Conservation (phyloP, 1,284 basidiomycete species). For the Marasmius oreades region DNA sequence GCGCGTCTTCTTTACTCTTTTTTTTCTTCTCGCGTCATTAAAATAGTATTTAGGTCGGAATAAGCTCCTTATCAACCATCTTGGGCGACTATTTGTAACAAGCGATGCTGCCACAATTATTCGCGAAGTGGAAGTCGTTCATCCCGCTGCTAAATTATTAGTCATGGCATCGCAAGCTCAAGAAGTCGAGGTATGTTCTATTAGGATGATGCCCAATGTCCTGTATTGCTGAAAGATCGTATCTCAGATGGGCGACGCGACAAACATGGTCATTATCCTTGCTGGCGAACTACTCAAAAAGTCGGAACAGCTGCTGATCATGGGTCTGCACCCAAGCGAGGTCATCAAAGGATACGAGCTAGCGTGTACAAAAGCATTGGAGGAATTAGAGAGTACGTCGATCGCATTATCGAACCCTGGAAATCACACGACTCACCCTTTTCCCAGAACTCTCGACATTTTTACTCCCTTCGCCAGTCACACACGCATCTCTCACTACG, state of each 20-base stretch:
- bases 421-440: constrained; percentile 14
- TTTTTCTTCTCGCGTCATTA: constrained; percentile 9
- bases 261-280: constrained; percentile 93
- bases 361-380: constrained; percentile 81
- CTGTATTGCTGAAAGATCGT: constrained; percentile 6
- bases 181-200: constrained; percentile 76
- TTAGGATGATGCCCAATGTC: constrained; percentile 1
- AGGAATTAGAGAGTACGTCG: constrained; percentile 86
- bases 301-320: constrained; percentile 88
- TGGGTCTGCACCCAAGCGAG: constrained; percentile 96
- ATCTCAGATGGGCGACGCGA: constrained; percentile 90
- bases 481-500: constrained; percentile 69
- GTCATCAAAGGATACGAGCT: constrained; percentile 95
- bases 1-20: constrained; percentile 41
- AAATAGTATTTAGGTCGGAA: constrained; percentile 65
- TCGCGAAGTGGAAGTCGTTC: constrained; percentile 96
- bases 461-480: constrained; percentile 76
- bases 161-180: constrained; percentile 98
- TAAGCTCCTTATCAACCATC: constrained; percentile 95
- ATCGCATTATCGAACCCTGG: constrained; percentile 13
- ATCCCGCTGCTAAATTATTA: constrained; percentile 95
- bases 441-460: constrained; percentile 58
- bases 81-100: constrained; percentile 94
- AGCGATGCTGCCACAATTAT: constrained; percentile 99
- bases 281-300: constrained; percentile 96